phyloP scores from a whole-genome alignment of 106 monocot genomes.

The Apostasia ramifera region DNA sequence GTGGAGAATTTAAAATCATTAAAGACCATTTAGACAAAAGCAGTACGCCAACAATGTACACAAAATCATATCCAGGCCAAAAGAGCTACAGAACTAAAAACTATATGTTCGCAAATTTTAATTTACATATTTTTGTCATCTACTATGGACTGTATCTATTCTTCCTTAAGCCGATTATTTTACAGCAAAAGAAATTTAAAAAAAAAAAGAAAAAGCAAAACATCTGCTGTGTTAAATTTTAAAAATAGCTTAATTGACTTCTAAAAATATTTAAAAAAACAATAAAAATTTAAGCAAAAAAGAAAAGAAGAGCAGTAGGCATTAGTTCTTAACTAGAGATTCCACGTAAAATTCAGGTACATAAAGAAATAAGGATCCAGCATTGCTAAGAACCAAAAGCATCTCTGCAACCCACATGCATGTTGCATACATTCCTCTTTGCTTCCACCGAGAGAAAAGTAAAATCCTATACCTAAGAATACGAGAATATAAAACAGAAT shows the following conservation, averaged over 20 bases:
- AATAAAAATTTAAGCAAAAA: constrained; percentile 1
- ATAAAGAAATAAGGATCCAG: constrained; percentile 57
- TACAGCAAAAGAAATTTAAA: too few relatives aligned
- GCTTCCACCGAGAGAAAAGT: constrained; percentile 92
- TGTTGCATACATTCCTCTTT: constrained; percentile 92
- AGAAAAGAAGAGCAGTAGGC: background rate
- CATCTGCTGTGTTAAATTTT: too few relatives aligned
- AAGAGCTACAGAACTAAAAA: too few relatives aligned
- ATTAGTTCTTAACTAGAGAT: constrained; percentile 46
- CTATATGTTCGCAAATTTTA: too few relatives aligned
- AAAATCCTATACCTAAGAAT: constrained; percentile 65
- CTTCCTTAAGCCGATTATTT: too few relatives aligned
- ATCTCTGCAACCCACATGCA: constrained; percentile 91
- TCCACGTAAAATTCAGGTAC: constrained; percentile 92
- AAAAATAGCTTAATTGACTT: background rate
- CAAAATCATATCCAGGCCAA: too few relatives aligned
- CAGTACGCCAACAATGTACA: too few relatives aligned
- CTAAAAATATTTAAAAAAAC: background rate
- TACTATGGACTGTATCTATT: too few relatives aligned
- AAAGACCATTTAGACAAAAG: too few relatives aligned
- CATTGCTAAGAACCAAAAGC: constrained; percentile 74
- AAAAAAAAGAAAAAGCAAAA: too few relatives aligned
- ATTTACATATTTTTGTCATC: too few relatives aligned
- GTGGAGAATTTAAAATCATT: too few relatives aligned
- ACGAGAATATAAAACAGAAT: constrained; percentile 5